Base-by-base conservation (phyloP, 192 early-diverging fungal genomes). In the Spinellus fusiger region DNA sequence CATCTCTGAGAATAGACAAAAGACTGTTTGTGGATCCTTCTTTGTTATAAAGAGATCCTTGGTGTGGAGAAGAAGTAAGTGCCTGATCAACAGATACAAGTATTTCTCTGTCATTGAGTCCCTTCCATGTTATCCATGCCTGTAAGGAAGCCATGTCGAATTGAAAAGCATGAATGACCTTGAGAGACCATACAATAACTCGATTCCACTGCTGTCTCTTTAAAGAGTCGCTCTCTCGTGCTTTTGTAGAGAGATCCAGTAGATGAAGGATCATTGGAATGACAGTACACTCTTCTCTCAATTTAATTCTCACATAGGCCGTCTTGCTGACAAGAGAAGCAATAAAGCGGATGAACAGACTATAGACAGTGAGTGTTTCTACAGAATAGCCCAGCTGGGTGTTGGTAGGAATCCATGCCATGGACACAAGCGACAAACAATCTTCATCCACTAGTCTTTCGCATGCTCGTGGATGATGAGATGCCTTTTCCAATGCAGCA, bases 361-460 rank as follows among this genome's bases (percentile, higher is more conserved):
- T 49, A 16, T 52, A 61, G 1, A 61, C 34, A 5, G 12, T 28
- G 5, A 52, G 18, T 2, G 25, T 5, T 0, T n/a, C 28, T 3
- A 31, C 15, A 4, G 59, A 34, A 8, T 12, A 18, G 20, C 32
- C n/a, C 1, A 50, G 34, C 13, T 22, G 15, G 2, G 46, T 16
- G 0, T 38, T 44, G 3, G 13, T 18, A 9, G 57, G 46, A 9
- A 49, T 48, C 26, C 9, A 59, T 22, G 15, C 48, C 2, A 16
- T 6, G 1, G n/a, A 25, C 3, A 61, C 49, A 25, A 61, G 12
- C 4, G 47, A 23, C 6, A 61, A 35, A 3, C 34, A 47, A 35
- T 61, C n/a, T 38, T 28, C 26, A 13, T 50, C 34, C 5, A 61
- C 31, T 23, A 61, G 12, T 6, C 59, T 31, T 37, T 61, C 59